phyloP scores from a whole-genome alignment of 805 yeast genomes.

The Cyberlindnera maritima region DNA sequence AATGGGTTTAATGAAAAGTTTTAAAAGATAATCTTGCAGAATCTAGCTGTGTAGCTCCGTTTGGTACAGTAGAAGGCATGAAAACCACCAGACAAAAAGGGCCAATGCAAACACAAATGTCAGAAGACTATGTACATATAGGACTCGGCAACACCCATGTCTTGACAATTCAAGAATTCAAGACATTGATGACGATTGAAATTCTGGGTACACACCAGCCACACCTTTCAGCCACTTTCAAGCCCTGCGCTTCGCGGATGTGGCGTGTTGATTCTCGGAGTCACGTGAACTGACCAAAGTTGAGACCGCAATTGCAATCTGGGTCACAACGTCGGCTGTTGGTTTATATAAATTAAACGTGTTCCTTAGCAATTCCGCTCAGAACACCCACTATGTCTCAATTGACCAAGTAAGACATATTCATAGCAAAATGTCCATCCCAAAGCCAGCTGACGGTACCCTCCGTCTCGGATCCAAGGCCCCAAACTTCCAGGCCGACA shows the following conservation, averaged over 20 bases:
- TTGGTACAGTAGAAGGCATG: neutral
- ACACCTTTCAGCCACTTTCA: neutral
- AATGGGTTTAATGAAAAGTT: slow-evolving; percentile 4
- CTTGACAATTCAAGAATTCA: neutral
- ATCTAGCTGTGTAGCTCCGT: neutral
- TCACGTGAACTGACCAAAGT: slow-evolving; percentile 22
- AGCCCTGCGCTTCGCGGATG: slow-evolving; percentile 1
- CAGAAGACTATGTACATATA: too few species aligned
- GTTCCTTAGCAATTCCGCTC: neutral
- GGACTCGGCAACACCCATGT: too few species aligned
- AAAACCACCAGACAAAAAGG: too few species aligned
- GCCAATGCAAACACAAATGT: too few species aligned
- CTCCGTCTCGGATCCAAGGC: slow-evolving; percentile 60
- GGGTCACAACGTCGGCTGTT: neutral
- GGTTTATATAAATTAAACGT: neutral
- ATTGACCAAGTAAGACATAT: neutral
- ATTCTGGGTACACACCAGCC: slow-evolving; percentile 1
- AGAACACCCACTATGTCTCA: neutral
- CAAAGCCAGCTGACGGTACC: slow-evolving; percentile 37
- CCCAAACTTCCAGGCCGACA: slow-evolving; percentile 63
- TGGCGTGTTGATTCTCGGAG: neutral
- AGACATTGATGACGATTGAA: too few species aligned
- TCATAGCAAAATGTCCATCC: slow-evolving; percentile 34
- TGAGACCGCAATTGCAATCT: slow-evolving; percentile 3
- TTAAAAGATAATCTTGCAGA: neutral